These are phyloP conservation scores for Cardamine resedifolia DNA, from an alignment of 345 rosid species.

Conservation along the genomic window DNA sequence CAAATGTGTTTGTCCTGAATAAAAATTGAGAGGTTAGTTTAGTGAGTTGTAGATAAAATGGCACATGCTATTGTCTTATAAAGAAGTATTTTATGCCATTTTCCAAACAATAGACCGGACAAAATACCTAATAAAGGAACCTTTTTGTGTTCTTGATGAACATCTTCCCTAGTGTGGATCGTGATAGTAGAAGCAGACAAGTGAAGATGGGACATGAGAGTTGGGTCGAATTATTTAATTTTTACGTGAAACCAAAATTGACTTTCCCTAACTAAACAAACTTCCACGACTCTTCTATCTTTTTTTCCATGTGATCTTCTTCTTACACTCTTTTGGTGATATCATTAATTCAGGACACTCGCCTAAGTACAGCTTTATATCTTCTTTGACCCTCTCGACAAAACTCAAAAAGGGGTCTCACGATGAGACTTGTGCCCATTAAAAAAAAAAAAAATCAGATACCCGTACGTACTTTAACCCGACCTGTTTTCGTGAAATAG, in stretches of 20 bases:
- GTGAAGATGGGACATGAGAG: conserved; percentile 38
- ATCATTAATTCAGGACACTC: conserved; percentile 9
- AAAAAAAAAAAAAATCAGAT: not conserved
- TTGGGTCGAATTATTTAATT: conserved; percentile 28
- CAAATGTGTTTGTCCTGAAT: not conserved
- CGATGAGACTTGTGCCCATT: conserved; percentile 16
- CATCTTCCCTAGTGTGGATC: conserved; percentile 23
- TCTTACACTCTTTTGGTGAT: conserved; percentile 34
- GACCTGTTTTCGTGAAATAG: conserved; percentile 7
- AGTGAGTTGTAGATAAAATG: conserved; percentile 29
- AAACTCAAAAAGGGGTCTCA: conserved; percentile 4
- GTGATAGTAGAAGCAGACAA: conserved; percentile 32
- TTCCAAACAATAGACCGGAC: conserved; percentile 32
- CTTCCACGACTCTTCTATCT: conserved; percentile 33
- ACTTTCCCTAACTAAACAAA: conserved; percentile 32
- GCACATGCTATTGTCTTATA: conserved; percentile 28
- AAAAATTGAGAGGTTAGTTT: conserved; percentile 8
- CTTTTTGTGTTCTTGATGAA: conserved; percentile 17
- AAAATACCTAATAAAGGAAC: conserved; percentile 25
- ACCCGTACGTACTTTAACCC: conserved; percentile 32
- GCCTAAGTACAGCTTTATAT: conserved; percentile 13
- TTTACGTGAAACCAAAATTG: conserved; percentile 9
- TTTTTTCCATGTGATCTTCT: conserved; percentile 29
- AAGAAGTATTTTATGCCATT: conserved; percentile 9
- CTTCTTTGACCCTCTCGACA: conserved; percentile 25